phyloP scores from a whole-genome alignment of 331 rosid species.

The Rhamnella rubrinervis region DNA sequence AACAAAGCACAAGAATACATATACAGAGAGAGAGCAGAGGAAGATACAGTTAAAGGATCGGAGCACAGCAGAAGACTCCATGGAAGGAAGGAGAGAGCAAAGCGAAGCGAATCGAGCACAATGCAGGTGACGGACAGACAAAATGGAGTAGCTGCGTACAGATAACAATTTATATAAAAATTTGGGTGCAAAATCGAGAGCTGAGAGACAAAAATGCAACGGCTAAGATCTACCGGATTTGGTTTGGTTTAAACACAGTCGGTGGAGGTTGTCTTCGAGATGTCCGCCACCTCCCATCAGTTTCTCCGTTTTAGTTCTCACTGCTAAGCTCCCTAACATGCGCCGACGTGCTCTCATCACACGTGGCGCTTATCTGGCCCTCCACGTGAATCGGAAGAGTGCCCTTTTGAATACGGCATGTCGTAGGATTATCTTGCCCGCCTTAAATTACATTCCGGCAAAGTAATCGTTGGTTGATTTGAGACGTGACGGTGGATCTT shows the following conservation, averaged over 20 bases:
- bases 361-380: constrained; percentile 18
- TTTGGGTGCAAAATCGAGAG: constrained; percentile 24
- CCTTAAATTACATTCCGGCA: too few relatives aligned
- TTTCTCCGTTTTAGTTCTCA: constrained; percentile 51
- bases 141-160: constrained; percentile 7
- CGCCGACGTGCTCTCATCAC: constrained; percentile 25
- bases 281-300: constrained; percentile 64
- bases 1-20: neutral
- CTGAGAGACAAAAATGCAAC: neutral
- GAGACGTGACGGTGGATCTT: too few relatives aligned
- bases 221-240: neutral
- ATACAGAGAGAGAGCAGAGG: constrained; percentile 19
- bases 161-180: constrained; percentile 12
- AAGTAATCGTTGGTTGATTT: too few relatives aligned
- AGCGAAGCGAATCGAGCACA: constrained; percentile 9
- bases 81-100: constrained; percentile 31
- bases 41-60: constrained; percentile 73
- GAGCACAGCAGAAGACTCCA: constrained; percentile 73
- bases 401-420: neutral
- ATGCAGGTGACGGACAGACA: neutral
- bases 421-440: neutral
- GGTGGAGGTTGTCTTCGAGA: constrained; percentile 43
- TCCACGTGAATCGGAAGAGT: neutral
- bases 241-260: constrained; percentile 35
- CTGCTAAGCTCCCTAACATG: constrained; percentile 34